phyloP scores from a whole-genome alignment of 352 stramenopile genomes.

The Phytophthora hibernalis region DNA sequence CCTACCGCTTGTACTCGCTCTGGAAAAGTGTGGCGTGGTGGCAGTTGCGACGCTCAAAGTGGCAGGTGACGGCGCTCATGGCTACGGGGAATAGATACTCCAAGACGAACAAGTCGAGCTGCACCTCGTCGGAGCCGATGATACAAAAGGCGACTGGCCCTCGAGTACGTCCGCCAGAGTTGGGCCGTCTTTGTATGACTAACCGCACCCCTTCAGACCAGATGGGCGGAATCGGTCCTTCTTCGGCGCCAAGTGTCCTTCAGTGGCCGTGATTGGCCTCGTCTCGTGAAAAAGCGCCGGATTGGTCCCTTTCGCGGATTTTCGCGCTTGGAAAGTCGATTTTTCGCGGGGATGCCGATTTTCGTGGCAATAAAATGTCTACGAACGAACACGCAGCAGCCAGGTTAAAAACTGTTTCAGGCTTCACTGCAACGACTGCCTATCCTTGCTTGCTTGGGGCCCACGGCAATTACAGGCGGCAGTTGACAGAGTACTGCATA shows the following conservation, averaged over 20 bases:
- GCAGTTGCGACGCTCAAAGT: slow-evolving; percentile 52
- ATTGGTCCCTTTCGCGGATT: slow-evolving; percentile 2
- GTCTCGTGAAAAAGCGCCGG: neutral
- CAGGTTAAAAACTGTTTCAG: neutral
- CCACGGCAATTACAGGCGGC: too few species aligned
- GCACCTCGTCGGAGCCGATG: slow-evolving; percentile 10
- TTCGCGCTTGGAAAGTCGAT: neutral
- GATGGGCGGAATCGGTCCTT: slow-evolving; percentile 40
- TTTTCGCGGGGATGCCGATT: neutral
- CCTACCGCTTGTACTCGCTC: slow-evolving; percentile 55
- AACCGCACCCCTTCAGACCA: slow-evolving; percentile 12
- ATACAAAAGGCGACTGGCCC: slow-evolving; percentile 27
- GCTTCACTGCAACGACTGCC: too few species aligned
- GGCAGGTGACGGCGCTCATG: slow-evolving; percentile 46
- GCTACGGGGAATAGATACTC: neutral
- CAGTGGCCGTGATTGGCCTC: slow-evolving; percentile 5
- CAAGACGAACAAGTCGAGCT: neutral
- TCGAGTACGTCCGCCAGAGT: slow-evolving; percentile 19
- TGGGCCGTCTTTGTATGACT: slow-evolving; percentile 22
- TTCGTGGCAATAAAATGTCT: neutral
- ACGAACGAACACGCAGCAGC: neutral
- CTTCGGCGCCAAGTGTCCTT: slow-evolving; percentile 28
- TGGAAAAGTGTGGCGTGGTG: slow-evolving; percentile 52
- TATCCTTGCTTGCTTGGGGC: too few species aligned
- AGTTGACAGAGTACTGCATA: too few species aligned